Percentiles rank a stretch among this genome's conserved stretches.
phyloP scores from a whole-genome alignment of 257 asterid species.

The Voacanga thouarsii region DNA sequence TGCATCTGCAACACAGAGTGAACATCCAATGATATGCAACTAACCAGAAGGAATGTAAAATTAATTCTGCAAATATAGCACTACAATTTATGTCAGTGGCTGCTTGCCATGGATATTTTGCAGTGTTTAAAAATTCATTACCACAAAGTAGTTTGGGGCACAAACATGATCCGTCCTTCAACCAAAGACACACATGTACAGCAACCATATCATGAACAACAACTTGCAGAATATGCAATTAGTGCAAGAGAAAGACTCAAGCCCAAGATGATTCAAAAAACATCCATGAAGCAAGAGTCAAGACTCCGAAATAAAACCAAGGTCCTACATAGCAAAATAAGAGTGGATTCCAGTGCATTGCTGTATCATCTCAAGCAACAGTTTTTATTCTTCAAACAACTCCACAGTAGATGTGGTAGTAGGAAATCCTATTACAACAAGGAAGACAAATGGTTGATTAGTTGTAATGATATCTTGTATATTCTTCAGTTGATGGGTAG shows the following conservation, averaged over 20 bases:
- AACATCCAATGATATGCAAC: background rate
- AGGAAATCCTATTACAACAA: too few relatives aligned
- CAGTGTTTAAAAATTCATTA: background rate
- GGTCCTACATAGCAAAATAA: background rate
- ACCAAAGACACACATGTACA: background rate
- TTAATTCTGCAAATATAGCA: background rate
- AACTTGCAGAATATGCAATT: background rate
- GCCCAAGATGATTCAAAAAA: too few relatives aligned
- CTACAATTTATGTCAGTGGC: background rate
- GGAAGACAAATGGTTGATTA: background rate
- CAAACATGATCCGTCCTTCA: background rate
- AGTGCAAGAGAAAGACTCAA: background rate
- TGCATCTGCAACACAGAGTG: slow-evolving; percentile 24
- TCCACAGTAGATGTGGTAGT: too few relatives aligned
- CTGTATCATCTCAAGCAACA: background rate
- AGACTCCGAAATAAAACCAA: background rate
- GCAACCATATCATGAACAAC: too few relatives aligned
- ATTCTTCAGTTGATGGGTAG: background rate
- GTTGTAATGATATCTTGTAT: background rate
- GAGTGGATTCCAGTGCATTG: background rate
- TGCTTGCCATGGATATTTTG: background rate
- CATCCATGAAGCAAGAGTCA: background rate
- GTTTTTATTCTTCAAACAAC: background rate
- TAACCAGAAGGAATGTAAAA: background rate
- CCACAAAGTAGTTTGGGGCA: too few relatives aligned